Evolutionary conservation across 768 basidiomycete genomes (phyloP), one percentile per base, ranked within the genome.

Genomic region (Lactarius indigo): DNA sequence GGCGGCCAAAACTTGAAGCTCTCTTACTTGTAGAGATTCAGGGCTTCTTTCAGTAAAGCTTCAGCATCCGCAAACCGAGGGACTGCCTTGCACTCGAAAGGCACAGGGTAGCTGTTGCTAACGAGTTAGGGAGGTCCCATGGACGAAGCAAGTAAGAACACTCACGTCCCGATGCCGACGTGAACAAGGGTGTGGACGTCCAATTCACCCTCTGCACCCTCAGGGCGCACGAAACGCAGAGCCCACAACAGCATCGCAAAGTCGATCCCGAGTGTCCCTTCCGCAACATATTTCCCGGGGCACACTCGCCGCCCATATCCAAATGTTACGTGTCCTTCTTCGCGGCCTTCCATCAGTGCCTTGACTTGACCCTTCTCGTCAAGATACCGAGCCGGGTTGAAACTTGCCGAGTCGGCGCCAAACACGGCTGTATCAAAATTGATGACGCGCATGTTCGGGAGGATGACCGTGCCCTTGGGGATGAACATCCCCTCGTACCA

Each of bases 1-100:
- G 37, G 15, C 5, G 37, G 37, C 37, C 37, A 39, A 15, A 37
- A 37, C 35, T 12, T 13, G 12, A 39, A 39, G 37, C 37, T 12
- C 6, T 26, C 50, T 58, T 39, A 58, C 8, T 28, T 18, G 35
- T 58, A 39, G 30, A 58, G 35, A 20, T 63, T 50, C 18, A 50
- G 54, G 17, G 47, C 37, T 35, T 26, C 62, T 5, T 31, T 52
- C 6, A 63, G 31, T n/a, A 56, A 54, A 31, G 3, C 3, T 15
- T 23, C 13, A 17, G 62, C 62, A 33, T 63, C 62, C 26, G 62
- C 5, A 52, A 63, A 56, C 15, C 62, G 44, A 63, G 62, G 62
- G 13, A 55, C 23, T 13, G 35, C 37, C 31, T 20, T 54, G 52
- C 52, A 63, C 20, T 30, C 31, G 52, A 63, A 63, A 30, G 62